These are phyloP conservation scores for Agrostemma githago DNA, from an alignment of 148 eudicot species.

Conservation along the genomic window DNA sequence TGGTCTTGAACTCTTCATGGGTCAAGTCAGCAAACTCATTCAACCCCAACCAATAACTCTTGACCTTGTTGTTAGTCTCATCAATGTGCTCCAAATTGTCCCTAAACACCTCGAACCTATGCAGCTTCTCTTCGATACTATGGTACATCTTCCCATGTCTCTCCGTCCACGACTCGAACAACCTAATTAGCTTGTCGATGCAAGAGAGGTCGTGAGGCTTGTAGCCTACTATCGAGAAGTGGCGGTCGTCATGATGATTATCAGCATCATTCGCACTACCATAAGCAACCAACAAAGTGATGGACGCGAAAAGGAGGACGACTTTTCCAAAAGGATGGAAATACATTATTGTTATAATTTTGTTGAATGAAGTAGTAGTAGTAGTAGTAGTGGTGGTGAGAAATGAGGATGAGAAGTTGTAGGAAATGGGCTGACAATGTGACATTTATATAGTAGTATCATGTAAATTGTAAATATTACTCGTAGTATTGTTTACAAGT, in stretches of 20 bases:
- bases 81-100: constrained; percentile 90
- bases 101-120: constrained; percentile 86
- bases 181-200: constrained; percentile 49
- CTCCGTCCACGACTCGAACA: constrained; percentile 83
- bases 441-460: constrained; percentile 18
- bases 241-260: constrained; percentile 27
- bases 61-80: constrained; percentile 63
- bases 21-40: constrained; percentile 90
- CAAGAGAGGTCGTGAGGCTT: constrained; percentile 64
- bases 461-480: neutral
- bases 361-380: neutral
- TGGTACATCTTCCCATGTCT: constrained; percentile 68
- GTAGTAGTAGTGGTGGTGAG: neutral
- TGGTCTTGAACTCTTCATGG: constrained; percentile 85
- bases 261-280: constrained; percentile 16
- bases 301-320: constrained; percentile 22
- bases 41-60: constrained; percentile 84
- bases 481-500: constrained; percentile 42
- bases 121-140: constrained; percentile 78
- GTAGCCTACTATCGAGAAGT: constrained; percentile 83
- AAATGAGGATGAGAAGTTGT: constrained; percentile 16
- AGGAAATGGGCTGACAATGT: constrained; percentile 5
- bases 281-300: constrained; percentile 26
- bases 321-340: constrained; percentile 20
- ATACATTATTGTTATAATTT: neutral